Conservation (phyloP, 2,329 filamentous ascomycete genomes). For the Nigrospora oryzae region DNA sequence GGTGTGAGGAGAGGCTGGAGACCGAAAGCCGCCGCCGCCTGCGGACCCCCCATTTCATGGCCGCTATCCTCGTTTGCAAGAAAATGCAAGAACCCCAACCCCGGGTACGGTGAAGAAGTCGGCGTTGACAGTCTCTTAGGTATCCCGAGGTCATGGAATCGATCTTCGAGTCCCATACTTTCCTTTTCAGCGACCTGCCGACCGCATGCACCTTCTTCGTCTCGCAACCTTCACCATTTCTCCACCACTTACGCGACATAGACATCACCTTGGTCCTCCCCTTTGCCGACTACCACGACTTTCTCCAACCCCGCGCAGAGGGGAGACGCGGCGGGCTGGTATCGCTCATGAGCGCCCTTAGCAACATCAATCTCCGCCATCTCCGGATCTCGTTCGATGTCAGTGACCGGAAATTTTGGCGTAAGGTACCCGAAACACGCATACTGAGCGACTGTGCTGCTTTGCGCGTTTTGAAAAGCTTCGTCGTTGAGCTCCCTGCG, state of each 20-base stretch:
- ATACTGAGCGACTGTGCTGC: slow-evolving; percentile 10
- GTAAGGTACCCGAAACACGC: slow-evolving; percentile 16
- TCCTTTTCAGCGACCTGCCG: slow-evolving; percentile 19
- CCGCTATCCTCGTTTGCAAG: slow-evolving; percentile 20
- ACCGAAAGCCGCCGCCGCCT: slow-evolving; percentile 12
- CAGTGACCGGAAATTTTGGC: slow-evolving; percentile 19
- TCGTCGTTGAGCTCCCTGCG: slow-evolving; percentile 18
- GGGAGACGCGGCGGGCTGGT: slow-evolving; percentile 4
- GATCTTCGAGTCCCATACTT: slow-evolving; percentile 19
- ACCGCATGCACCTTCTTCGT: slow-evolving; percentile 19
- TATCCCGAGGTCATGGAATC: slow-evolving; percentile 21
- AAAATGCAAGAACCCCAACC: slow-evolving; percentile 16
- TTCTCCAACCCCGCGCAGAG: slow-evolving; percentile 8
- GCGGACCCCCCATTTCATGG: slow-evolving; percentile 14
- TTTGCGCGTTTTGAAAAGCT: slow-evolving; percentile 11
- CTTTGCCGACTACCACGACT: slow-evolving; percentile 13
- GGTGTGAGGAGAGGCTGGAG: slow-evolving; percentile 18
- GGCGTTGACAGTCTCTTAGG: slow-evolving; percentile 7
- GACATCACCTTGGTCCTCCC: slow-evolving; percentile 17
- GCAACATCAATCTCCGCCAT: slow-evolving; percentile 7
- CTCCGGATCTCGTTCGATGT: slow-evolving; percentile 18
- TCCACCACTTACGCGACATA: slow-evolving; percentile 14
- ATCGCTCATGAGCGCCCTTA: slow-evolving; percentile 8
- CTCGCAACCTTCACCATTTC: slow-evolving; percentile 11
- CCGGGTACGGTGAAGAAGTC: not conserved